A percentile compares a stretch with the other conserved stretches of the same genome.
Evolutionary conservation across 2,329 filamentous ascomycete genomes (phyloP).

Genomic region (Colletotrichum neosansevieriae): DNA sequence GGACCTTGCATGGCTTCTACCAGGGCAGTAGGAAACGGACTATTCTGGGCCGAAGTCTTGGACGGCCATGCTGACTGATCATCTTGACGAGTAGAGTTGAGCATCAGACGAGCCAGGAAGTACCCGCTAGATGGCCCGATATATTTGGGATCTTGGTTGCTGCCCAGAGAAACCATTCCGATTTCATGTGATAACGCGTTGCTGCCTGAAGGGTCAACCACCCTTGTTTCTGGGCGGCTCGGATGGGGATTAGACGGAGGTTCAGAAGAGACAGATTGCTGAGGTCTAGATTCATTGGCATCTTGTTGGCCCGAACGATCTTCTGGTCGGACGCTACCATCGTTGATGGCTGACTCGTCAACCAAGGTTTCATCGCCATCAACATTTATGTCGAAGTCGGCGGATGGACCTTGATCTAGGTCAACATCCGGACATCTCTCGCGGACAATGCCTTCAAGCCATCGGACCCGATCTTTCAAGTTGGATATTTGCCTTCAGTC

Average conservation of each 20-base stretch:
- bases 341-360: slow-evolving; percentile 38
- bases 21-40: slow-evolving; percentile 45
- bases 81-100: slow-evolving; percentile 51
- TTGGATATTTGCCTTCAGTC: slow-evolving; percentile 44
- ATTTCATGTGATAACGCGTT: slow-evolving; percentile 60
- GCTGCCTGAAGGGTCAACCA: slow-evolving; percentile 41
- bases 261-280: background rate
- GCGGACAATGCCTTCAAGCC: slow-evolving; percentile 59
- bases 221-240: slow-evolving; percentile 30
- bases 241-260: slow-evolving; percentile 35
- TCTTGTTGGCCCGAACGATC: slow-evolving; percentile 14
- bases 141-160: slow-evolving; percentile 61
- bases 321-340: slow-evolving; percentile 36
- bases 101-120: slow-evolving; percentile 63
- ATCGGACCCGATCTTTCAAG: slow-evolving; percentile 56
- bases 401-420: slow-evolving; percentile 43
- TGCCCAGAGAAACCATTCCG: slow-evolving; percentile 62
- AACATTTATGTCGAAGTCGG: slow-evolving; percentile 12
- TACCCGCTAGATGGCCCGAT: slow-evolving; percentile 68
- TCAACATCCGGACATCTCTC: slow-evolving; percentile 57
- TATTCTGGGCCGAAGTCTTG: slow-evolving; percentile 1
- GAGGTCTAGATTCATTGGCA: background rate
- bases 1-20: slow-evolving; percentile 50
- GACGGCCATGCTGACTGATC: slow-evolving; percentile 37
- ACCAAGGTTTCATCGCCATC: slow-evolving; percentile 18